Base-by-base conservation (phyloP, 2,329 filamentous ascomycete genomes). In the Daldinia sp. region DNA sequence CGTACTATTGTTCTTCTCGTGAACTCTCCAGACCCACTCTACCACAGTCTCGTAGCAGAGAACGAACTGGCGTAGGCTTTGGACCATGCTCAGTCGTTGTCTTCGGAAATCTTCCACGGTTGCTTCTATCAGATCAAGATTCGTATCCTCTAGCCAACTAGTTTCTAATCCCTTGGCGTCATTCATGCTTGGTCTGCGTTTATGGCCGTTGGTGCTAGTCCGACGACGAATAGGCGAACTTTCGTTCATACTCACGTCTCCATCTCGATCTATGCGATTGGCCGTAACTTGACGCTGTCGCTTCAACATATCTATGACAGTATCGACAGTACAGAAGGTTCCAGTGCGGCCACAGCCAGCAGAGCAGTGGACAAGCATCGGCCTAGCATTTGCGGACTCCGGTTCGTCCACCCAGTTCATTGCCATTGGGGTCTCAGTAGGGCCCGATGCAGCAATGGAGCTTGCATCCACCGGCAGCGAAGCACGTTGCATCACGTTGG, bases 311-410 rank as follows among this genome's bases (percentile, higher is more conserved):
- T 98, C 94, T 63, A 98, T 91, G 7, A 98, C 96, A 42, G 92
- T 95, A 78, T 98, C 96, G 15, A 98, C 94, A 0, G 96, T 97
- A 79, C 96, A 98, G 77, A 98, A 99, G 0, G 96, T 95, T 3
- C 96, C 96, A 0, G 96, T 99, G 13, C 96, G 91, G 0, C 96
- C 96, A 80, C 96, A 99, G 0, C 96, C 96, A 3, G 96, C 96
- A 60, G 93, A 97, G 81, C 96, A 99, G 79, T 99, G 96, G 0
- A 99, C 95, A 23, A 99, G 80, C 74, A 98, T 89, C 6, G 95
- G 95, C 33, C 93, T 86, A 26, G 86, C 73, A 1, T 80, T 75
- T 6, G 80, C 77, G 1, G 82, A 78, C 71, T 90, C 89, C 0
- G 92, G 89, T 53, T 91, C 89, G 35, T 89, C 85, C 26, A 85